Evolutionary conservation across 192 early-diverging fungal genomes (phyloP), one percentile per base, ranked within the genome.

Genomic region (Podila minutissima): DNA sequence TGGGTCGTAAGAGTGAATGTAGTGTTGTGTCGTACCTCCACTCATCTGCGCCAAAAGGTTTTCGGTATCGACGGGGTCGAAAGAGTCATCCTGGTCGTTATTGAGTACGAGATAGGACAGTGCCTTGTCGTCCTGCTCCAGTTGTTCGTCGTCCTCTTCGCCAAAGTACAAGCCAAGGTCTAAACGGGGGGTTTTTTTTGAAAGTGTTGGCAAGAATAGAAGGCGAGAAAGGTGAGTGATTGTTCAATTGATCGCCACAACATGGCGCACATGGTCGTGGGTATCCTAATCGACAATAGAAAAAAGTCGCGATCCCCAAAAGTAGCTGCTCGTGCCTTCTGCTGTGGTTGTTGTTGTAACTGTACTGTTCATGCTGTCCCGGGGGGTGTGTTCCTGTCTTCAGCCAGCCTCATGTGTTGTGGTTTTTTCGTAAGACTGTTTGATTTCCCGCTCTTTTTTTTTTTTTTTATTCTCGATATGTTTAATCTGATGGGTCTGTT

Each of bases 131-230:
- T 79, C 75, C 53, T 71, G 75, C 37, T 33, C 75, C 29, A 79
- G 60, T n/a, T 79, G 75, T 24, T 79, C 75, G 24, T 79, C 75
- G 35, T 79, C 75, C n/a, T 79, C 75, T 10, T 79, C 75, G 50
- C 70, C 75, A 64, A 79, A 79, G 46, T 79, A 79, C 59, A 79
- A 68, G 70, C 75, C 75, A 51, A 79, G 75, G 72, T 79, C 75
- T 79, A 67, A 4, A 11, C 38, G 65, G 50, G 49, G 29, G 29
- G 29, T 29, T 29, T 29, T 29, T 29, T 31, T 28, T 26, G 64
- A 65, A 10, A 17, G 65, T 5, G 55, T 50, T 29, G 62, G 48
- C 31, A 22, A 62, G 31, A 22, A 37, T 38, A 63, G 19, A 31
- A 37, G 57, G 5, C 11, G n/a, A 15, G n/a, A 24, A 0, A 55